Base-by-base conservation (phyloP, 2,329 filamentous ascomycete genomes). In the Colletotrichum coccodes region DNA sequence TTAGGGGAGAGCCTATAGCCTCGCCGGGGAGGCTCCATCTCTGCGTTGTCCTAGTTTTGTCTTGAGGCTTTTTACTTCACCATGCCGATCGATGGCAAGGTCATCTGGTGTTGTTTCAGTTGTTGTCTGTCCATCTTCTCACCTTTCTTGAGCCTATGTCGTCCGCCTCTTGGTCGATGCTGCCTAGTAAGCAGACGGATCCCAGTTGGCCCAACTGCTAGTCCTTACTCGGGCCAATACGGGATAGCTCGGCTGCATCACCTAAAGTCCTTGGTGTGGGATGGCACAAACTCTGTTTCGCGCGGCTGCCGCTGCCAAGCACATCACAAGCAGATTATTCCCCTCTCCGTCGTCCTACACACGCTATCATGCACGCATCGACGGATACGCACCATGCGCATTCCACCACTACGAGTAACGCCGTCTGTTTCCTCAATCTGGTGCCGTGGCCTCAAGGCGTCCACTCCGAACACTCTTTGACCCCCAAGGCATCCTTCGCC, bases 291-390 rank as follows among this genome's bases (percentile, higher is more conserved):
- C 58, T 70, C 58, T 67, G 50, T 61, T 70, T 70, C n/a, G 62
- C 67, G 67, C 67, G 46, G 67, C 46, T 70, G 63, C 67, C 63
- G 67, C 67, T 44, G 67, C 67, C 67, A 70, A 68, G 67, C 42
- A 36, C 57, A 47, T 70, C 67, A 70, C 63, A 70, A 53, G 63
- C 63, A 62, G 56, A 67, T 62, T 16, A n/a, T n/a, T 61, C 53
- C 63, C 62, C 21, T 58, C 42, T 68, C 63, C 11, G 67, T 70
- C 58, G 44, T 67, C 46, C 42, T 70, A 58, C 67, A 58, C 46
- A 26, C 47, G 16, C 30, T 28, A 30, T 40, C 60, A 68, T 52
- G 57, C 57, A 49, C n/a, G 49, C 23, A 47, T 23, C 23, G 12
- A 36, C 32, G 26, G 36, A 56, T 26, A 42, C 34, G 44, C 61